Evolutionary conservation across 2,329 filamentous ascomycete species (phyloP).

Genomic region (Neocatenulostroma microsporum): DNA sequence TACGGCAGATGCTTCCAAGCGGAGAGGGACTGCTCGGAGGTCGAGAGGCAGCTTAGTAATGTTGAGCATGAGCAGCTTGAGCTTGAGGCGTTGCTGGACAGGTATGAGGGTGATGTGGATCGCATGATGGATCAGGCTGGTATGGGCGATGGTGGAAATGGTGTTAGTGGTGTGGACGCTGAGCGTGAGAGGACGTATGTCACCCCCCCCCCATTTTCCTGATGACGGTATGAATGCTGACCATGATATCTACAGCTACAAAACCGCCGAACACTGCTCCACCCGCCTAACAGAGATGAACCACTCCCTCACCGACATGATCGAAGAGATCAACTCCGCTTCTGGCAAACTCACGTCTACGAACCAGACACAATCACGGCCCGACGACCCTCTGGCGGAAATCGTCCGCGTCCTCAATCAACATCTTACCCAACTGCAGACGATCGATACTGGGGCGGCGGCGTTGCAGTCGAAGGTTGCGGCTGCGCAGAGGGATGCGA

Average conservation of each 20-base stretch:
- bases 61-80: constrained; percentile 94
- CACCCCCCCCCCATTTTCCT: not conserved
- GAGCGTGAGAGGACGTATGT: constrained; percentile 84
- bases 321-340: constrained; percentile 93
- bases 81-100: constrained; percentile 76
- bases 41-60: constrained; percentile 80
- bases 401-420: constrained; percentile 93
- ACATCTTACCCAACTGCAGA: constrained; percentile 84
- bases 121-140: constrained; percentile 76
- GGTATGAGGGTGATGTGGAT: constrained; percentile 87
- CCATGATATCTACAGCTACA: constrained; percentile 49
- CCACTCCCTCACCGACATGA: constrained; percentile 88
- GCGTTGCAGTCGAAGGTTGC: constrained; percentile 74
- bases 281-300: constrained; percentile 90
- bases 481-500: constrained; percentile 71
- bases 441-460: constrained; percentile 80
- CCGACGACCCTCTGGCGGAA: constrained; percentile 65
- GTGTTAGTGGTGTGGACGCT: constrained; percentile 79
- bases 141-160: constrained; percentile 31
- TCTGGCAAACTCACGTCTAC: constrained; percentile 63
- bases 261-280: constrained; percentile 86
- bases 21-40: constrained; percentile 83
- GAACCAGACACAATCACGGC: constrained; percentile 58
- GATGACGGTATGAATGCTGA: not conserved
- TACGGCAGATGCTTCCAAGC: constrained; percentile 90